These are phyloP conservation scores for Strobilomyces echinocephalus DNA, from an alignment of 768 basidiomycete species.

Conservation along the genomic window DNA sequence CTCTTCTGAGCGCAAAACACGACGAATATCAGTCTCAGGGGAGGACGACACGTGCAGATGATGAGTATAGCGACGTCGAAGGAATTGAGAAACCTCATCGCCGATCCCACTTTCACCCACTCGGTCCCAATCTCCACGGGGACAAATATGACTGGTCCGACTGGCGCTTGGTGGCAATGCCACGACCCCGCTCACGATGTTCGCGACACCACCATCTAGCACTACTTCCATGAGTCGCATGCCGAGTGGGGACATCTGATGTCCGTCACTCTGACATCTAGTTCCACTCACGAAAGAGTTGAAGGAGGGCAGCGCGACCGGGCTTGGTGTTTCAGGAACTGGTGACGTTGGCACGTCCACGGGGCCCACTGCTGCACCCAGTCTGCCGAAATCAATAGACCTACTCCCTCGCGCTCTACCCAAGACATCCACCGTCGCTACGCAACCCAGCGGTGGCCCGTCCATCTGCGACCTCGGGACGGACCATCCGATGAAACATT, in stretches of 20 bases:
- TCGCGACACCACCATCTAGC: conserved; percentile 13
- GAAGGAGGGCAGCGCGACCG: conserved; percentile 50
- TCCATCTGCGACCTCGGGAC: conserved; percentile 1
- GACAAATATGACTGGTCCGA: conserved; percentile 33
- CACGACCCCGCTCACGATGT: conserved; percentile 17
- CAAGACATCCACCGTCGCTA: conserved; percentile 34
- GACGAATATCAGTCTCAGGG: conserved; percentile 20
- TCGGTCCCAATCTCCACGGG: conserved; percentile 43
- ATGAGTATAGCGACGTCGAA: conserved; percentile 43
- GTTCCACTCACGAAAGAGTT: conserved; percentile 89
- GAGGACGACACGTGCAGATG: conserved; percentile 23
- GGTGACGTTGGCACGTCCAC: conserved; percentile 15
- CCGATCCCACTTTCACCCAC: conserved; percentile 43
- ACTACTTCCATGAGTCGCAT: conserved; percentile 18
- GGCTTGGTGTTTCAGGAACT: conserved; percentile 14
- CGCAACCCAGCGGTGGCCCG: not conserved
- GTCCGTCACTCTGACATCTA: conserved; percentile 83
- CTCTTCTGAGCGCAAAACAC: conserved; percentile 15
- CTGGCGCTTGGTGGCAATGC: conserved; percentile 3
- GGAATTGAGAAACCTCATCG: conserved; percentile 46
- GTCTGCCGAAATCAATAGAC: conserved; percentile 59
- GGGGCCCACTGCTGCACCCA: not conserved
- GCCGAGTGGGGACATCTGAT: conserved; percentile 68
- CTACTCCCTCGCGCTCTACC: conserved; percentile 80
- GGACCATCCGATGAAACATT: not conserved